A percentile compares a stretch with the other conserved stretches of the same genome.
phyloP scores from a whole-genome alignment of 164 flowering plant genomes.

The Vitis riparia region DNA sequence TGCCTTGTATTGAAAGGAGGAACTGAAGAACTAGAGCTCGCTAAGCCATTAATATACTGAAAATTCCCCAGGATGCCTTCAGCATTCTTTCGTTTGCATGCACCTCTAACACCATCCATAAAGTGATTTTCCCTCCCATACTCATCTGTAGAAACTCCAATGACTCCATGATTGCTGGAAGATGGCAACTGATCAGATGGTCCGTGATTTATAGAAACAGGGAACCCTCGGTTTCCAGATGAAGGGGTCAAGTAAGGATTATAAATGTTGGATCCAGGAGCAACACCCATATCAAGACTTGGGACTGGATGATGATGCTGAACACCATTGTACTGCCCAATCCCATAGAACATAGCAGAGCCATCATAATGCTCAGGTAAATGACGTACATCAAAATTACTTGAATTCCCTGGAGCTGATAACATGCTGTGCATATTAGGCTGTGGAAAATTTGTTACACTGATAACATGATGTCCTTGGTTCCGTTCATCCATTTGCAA shows the following conservation, averaged over 20 bases:
- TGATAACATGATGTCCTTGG: slow-evolving; percentile 39
- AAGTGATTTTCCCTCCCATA: slow-evolving; percentile 47
- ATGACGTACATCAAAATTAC: slow-evolving; percentile 38
- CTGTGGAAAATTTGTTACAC: slow-evolving; percentile 35
- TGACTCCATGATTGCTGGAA: slow-evolving; percentile 42
- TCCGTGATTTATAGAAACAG: slow-evolving; percentile 41
- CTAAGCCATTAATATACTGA: slow-evolving; percentile 39
- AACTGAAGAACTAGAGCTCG: slow-evolving; percentile 56
- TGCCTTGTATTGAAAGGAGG: slow-evolving; percentile 37
- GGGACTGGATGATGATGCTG: slow-evolving; percentile 47
- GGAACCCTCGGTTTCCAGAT: slow-evolving; percentile 35
- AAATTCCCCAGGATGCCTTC: slow-evolving; percentile 45
- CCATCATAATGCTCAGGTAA: slow-evolving; percentile 46
- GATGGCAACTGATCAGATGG: slow-evolving; percentile 45
- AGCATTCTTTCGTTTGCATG: slow-evolving; percentile 67
- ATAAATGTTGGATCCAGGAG: slow-evolving; percentile 38
- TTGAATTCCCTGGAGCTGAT: slow-evolving; percentile 43
- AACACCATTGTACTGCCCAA: slow-evolving; percentile 42
- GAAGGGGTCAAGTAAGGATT: slow-evolving; percentile 49
- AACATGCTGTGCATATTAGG: slow-evolving; percentile 39
- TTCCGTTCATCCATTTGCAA: slow-evolving; percentile 49
- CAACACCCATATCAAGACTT: slow-evolving; percentile 37
- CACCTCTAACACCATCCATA: slow-evolving; percentile 50
- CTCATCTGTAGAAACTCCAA: slow-evolving; percentile 44
- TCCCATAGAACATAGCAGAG: slow-evolving; percentile 40